A percentile compares a stretch with the other conserved stretches of the same genome.
Conservation (phyloP, 78 protist species). For the Dictyostelium brefeldianum region DNA sequence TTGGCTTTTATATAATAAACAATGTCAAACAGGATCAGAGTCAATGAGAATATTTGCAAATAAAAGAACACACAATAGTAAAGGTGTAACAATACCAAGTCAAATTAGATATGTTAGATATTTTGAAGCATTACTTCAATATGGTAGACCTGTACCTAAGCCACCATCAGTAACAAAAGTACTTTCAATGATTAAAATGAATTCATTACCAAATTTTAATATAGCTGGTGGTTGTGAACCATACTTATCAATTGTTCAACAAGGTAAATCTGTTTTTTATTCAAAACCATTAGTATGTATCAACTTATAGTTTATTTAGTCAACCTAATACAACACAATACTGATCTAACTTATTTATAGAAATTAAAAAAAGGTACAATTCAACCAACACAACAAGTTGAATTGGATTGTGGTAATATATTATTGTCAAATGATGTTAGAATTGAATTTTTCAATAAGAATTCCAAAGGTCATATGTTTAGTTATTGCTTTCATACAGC, state of each 20-base stretch:
- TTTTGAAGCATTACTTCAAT: slow-evolving; percentile 75
- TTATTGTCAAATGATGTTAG: slow-evolving; percentile 56
- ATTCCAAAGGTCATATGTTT: slow-evolving; percentile 84
- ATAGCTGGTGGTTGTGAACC: slow-evolving; percentile 62
- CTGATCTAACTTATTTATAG: neutral
- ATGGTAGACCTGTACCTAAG: slow-evolving; percentile 54
- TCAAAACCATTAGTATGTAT: slow-evolving; percentile 69
- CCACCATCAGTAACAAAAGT: slow-evolving; percentile 44
- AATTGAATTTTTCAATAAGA: slow-evolving; percentile 42
- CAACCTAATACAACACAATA: too few species aligned
- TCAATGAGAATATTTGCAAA: slow-evolving; percentile 69
- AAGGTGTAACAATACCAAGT: slow-evolving; percentile 92
- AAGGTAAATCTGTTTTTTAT: slow-evolving; percentile 66
- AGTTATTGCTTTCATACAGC: slow-evolving; percentile 92
- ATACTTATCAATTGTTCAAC: slow-evolving; percentile 53
- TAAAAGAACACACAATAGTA: slow-evolving; percentile 74
- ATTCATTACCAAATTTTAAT: slow-evolving; percentile 46
- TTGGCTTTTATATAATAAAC: slow-evolving; percentile 51
- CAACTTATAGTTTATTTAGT: too few species aligned
- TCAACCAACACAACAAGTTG: slow-evolving; percentile 9
- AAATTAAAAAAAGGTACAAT: slow-evolving; percentile 50
- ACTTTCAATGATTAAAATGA: slow-evolving; percentile 18
- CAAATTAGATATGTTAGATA: slow-evolving; percentile 87
- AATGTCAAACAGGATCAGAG: slow-evolving; percentile 72
- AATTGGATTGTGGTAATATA: slow-evolving; percentile 71